Evolutionary conservation across 2,329 filamentous ascomycete genomes (phyloP), one percentile per base, ranked within the genome.

Genomic region (Pestalotiopsis fici): DNA sequence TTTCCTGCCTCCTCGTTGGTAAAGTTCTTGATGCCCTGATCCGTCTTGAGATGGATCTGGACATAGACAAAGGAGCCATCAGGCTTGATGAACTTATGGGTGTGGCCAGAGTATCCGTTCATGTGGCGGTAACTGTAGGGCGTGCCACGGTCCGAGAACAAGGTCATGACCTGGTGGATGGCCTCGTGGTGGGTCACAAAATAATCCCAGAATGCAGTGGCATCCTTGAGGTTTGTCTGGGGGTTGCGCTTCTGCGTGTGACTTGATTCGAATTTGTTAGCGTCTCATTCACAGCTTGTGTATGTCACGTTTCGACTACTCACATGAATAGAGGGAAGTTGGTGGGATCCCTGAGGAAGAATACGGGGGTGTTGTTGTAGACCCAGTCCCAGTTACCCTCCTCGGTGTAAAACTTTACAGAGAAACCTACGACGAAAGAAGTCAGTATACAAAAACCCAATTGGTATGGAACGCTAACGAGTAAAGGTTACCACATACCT

Each of bases 321-420:
- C n/a, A n/a, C n/a, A 93, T 93, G 79, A 93, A 91, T 75, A 90
- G 81, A 43, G 91, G 91, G 80, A 93, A 94, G 77, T 93, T 93
- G 74, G 87, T 85, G 2, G 91, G 90, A 72, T 94, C 92, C 56
- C 91, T 86, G 27, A 94, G 74, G 83, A 94, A 94, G 84, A 94
- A 94, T 28, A 93, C 85, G 1, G 91, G 91, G 0, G 90, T 93
- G 80, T 94, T 93, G 82, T 92, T 93, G 77, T 87, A 90, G 27
- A 93, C 90, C 84, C 90, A 89, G 76, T 93, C 91, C 87, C 87
- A 92, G 76, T 92, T 93, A 61, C 91, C 91, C 74, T 93, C 87
- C 9, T 90, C 86, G 0, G 91, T 93, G 67, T 91, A 87, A 80
- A 93, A 91, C 80, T 93, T 93, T 74, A 91, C 82, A 12, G 90